phyloP scores from a whole-genome alignment of 2,329 filamentous ascomycete species.

The Paecilomyces sp. region DNA sequence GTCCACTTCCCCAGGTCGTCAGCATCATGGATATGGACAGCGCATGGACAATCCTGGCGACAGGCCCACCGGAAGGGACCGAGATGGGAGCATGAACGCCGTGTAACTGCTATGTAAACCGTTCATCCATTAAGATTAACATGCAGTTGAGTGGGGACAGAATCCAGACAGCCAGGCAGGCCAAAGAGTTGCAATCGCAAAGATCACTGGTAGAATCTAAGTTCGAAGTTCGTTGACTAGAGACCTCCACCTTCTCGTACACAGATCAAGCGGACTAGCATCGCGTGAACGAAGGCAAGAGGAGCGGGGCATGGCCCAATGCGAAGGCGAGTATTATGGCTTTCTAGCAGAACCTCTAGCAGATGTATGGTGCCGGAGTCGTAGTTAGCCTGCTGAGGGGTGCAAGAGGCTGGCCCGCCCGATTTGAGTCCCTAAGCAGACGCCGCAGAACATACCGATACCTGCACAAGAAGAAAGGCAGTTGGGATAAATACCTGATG shows the following conservation, averaged over 20 bases:
- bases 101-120: background rate
- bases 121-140: background rate
- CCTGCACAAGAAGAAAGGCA: background rate
- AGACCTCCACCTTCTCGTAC: background rate
- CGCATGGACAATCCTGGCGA: background rate
- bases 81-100: background rate
- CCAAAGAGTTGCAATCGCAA: background rate
- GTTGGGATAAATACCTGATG: background rate
- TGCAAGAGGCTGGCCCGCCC: background rate
- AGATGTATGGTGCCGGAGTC: background rate
- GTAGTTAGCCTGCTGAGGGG: background rate
- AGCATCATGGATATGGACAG: background rate
- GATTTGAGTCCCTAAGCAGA: background rate
- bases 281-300: background rate
- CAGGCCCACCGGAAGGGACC: background rate
- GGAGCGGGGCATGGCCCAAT: background rate
- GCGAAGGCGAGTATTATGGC: slow-evolving; percentile 19
- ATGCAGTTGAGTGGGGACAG: background rate
- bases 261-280: background rate
- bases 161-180: background rate
- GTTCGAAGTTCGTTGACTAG: background rate
- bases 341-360: slow-evolving; percentile 5
- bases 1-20: background rate
- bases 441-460: background rate
- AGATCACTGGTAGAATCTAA: background rate